phyloP scores from a whole-genome alignment of 768 basidiomycete genomes.

The Erythrobasidium yunnanense region DNA sequence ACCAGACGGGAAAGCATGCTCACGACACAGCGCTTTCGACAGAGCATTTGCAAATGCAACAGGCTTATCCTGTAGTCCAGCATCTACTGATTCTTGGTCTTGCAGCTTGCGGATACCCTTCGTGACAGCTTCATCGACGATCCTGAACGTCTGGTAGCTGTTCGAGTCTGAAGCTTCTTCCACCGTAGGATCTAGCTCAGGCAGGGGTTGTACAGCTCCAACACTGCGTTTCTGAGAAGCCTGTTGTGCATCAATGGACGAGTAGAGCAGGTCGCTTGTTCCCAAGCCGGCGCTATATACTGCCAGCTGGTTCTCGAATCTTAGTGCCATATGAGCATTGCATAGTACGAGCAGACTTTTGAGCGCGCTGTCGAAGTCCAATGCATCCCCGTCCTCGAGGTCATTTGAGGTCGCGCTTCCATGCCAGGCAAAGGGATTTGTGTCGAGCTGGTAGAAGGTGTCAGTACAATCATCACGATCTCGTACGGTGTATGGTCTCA shows the following conservation, averaged over 20 bases:
- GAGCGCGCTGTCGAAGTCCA: slow-evolving; percentile 63
- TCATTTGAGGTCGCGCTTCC: background rate
- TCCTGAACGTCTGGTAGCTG: slow-evolving; percentile 69
- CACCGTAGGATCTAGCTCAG: slow-evolving; percentile 26
- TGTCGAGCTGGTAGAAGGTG: slow-evolving; percentile 32
- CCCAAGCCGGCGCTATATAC: slow-evolving; percentile 81
- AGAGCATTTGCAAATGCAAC: slow-evolving; percentile 74
- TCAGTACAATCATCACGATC: background rate
- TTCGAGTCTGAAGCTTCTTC: slow-evolving; percentile 51
- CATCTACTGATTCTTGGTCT: slow-evolving; percentile 33
- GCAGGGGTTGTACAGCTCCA: slow-evolving; percentile 21
- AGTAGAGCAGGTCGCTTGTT: slow-evolving; percentile 62
- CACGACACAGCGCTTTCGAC: slow-evolving; percentile 86
- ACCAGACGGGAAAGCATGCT: slow-evolving; percentile 30
- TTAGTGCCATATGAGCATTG: slow-evolving; percentile 80
- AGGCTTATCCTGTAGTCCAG: slow-evolving; percentile 41
- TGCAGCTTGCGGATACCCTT: slow-evolving; percentile 55
- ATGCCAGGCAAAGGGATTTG: slow-evolving; percentile 36
- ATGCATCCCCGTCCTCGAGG: slow-evolving; percentile 40
- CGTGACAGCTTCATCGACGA: slow-evolving; percentile 60
- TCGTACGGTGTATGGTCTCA: background rate
- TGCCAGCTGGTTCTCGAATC: slow-evolving; percentile 83
- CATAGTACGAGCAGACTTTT: slow-evolving; percentile 78
- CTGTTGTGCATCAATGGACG: slow-evolving; percentile 49
- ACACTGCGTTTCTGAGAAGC: slow-evolving; percentile 36